Evolutionary conservation across 2,329 filamentous ascomycete genomes (phyloP).

Genomic region (Colletotrichum sp.): DNA sequence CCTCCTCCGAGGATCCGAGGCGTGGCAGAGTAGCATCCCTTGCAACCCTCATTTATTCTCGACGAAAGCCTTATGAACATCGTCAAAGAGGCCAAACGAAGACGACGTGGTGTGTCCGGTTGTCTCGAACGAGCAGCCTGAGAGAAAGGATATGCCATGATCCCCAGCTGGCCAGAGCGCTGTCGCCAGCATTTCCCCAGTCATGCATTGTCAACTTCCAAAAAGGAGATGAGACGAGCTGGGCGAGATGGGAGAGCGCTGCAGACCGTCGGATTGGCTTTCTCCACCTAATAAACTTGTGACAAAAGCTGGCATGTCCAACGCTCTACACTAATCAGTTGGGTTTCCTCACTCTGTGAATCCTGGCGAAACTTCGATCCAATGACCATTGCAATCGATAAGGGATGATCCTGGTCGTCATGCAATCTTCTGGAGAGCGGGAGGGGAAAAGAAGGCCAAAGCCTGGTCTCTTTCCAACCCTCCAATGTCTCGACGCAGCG

Average conservation of each 20-base stretch:
- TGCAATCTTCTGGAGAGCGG: not conserved
- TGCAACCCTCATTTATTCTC: conserved; percentile 6
- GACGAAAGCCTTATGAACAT: conserved; percentile 1
- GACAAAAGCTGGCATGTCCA: conserved; percentile 5
- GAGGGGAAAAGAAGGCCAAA: not conserved
- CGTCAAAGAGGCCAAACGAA: not conserved
- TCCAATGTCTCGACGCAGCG: not conserved
- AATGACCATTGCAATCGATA: not conserved
- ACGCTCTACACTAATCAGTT: conserved; percentile 4
- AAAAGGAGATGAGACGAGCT: conserved; percentile 11
- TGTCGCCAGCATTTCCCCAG: not conserved
- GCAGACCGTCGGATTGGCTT: not conserved
- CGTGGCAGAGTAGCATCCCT: conserved; percentile 16
- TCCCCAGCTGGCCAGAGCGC: not conserved
- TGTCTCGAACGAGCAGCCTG: not conserved
- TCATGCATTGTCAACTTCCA: not conserved
- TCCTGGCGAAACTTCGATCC: conserved; percentile 6
- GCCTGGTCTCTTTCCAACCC: not conserved
- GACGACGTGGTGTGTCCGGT: not conserved
- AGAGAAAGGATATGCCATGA: not conserved
- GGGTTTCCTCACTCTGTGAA: not conserved
- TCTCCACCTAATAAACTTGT: conserved; percentile 23
- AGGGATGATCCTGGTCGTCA: not conserved
- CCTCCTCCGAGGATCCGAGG: conserved; percentile 6
- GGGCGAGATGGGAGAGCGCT: not conserved